A percentile compares a stretch with the other conserved stretches of the same genome.
phyloP scores from a whole-genome alignment of 306 rosid genomes.

The Inga leiocalycina region DNA sequence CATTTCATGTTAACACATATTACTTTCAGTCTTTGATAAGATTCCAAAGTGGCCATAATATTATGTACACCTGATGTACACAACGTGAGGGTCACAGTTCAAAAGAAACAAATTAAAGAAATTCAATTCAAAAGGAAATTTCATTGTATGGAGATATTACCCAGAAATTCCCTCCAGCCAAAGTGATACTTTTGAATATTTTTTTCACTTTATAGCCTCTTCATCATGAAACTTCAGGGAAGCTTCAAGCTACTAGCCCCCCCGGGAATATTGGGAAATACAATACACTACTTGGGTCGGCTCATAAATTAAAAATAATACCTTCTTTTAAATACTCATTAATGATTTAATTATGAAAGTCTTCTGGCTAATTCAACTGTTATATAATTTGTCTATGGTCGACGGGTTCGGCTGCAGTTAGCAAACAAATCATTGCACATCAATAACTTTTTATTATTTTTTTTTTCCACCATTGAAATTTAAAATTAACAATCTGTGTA shows the following conservation, averaged over 20 bases:
- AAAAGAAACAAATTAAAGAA: conserved; percentile 28
- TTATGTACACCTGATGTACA: conserved; percentile 24
- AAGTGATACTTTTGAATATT: background rate
- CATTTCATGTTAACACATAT: conserved; percentile 24
- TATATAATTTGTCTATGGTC: background rate
- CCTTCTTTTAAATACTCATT: background rate
- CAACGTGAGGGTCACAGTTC: conserved; percentile 43
- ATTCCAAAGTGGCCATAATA: conserved; percentile 27
- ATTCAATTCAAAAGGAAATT: conserved; percentile 37
- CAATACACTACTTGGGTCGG: background rate
- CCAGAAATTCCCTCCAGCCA: conserved; percentile 42
- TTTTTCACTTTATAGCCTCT: background rate
- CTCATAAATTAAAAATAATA: background rate
- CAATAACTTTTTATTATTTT: background rate
- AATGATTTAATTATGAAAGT: background rate
- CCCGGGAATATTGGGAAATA: background rate
- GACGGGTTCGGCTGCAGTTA: conserved; percentile 18
- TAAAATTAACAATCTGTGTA: background rate
- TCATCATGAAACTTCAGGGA: conserved; percentile 22
- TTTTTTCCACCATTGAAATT: background rate
- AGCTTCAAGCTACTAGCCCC: background rate
- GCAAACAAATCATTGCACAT: background rate
- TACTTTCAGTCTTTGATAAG: background rate
- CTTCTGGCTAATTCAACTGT: background rate
- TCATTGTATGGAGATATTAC: conserved; percentile 23